Base-by-base conservation (phyloP, 2,329 filamentous ascomycete genomes). In the Penicillium sp. region DNA sequence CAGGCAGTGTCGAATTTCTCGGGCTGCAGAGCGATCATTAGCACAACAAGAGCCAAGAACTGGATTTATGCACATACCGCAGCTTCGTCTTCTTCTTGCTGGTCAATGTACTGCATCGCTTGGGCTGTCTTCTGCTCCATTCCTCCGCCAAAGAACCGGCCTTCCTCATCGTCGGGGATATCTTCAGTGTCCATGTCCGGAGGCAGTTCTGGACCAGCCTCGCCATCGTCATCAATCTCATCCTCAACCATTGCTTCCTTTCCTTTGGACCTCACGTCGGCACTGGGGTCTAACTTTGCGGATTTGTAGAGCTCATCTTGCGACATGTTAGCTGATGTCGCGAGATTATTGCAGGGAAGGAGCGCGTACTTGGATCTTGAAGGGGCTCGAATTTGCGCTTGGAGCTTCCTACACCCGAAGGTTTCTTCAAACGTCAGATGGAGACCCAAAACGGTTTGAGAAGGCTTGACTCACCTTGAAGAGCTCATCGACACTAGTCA, bases 61-160 rank as follows among this genome's bases (percentile, higher is more conserved):
- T 31, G 14, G 9, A 14, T 3, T 9, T 4, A 7, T 27, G 14
- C 21, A 26, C 71, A 63, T 68, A 79, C 75, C 65, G 77, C 78
- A 29, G 73, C 70, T 21, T 80, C 80, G 26, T 79, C 81, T 48
- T 79, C 78, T 52, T 88, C 86, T 63, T 85, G 82, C 56, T 84
- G 80, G 60, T 97, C 91, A 60, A 99, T 86, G 70, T 89, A 98
- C 75, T 98, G 90, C 68, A 99, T 83, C 21, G 95, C 90, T 65
- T 92, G 85, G 2, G 87, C 88, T 63, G 96, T 91, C 63, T 91
- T 84, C 56, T 87, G 83, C 26, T 89, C 91, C 66, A 99, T 89
- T 33, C 95, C 95, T 53, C 92, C 90, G 44, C 93, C 95, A 67
- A 97, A 99, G 79, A 99, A 99, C 11, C 95, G 88, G 1, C 93